Evolutionary conservation across 2,329 filamentous ascomycete species (phyloP).

Genomic region (Esteya vermicola): DNA sequence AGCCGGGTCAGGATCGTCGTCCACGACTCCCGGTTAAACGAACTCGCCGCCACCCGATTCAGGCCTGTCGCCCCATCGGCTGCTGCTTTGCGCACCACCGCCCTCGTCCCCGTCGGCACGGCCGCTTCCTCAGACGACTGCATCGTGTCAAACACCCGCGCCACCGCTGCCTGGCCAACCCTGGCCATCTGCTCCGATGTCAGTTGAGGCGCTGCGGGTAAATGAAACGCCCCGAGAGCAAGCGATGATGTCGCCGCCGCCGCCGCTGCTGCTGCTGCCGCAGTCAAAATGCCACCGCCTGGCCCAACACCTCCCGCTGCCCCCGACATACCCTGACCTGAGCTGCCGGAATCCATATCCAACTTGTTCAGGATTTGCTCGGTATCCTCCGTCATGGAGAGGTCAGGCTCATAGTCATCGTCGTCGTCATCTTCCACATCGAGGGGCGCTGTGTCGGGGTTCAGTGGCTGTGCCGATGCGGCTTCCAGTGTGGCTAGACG

Average conservation of each 20-base stretch:
- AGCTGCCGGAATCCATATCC: conserved; percentile 46
- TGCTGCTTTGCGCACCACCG: background rate
- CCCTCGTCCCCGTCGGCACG: no score
- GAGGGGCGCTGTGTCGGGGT: conserved; percentile 44
- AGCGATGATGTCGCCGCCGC: conserved; percentile 37
- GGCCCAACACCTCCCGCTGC: no score
- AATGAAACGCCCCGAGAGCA: conserved; percentile 61
- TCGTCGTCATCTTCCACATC: conserved; percentile 62
- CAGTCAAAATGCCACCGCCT: no score
- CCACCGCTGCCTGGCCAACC: conserved; percentile 60
- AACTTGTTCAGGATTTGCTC: conserved; percentile 68
- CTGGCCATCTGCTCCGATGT: conserved; percentile 57
- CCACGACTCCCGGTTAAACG: conserved; percentile 80
- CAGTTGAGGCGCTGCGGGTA: conserved; percentile 63
- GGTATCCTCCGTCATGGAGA: conserved; percentile 59
- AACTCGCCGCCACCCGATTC: conserved; percentile 69
- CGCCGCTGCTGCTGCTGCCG: conserved; percentile 8
- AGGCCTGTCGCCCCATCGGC: conserved; percentile 48
- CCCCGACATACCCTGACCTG: conserved; percentile 20
- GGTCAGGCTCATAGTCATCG: conserved; percentile 87
- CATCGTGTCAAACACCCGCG: conserved; percentile 67
- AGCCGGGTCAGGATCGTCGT: conserved; percentile 74
- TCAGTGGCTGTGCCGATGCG: conserved; percentile 26
- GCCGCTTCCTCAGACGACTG: conserved; percentile 58
- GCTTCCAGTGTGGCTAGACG: conserved; percentile 32